These are phyloP conservation scores for Magnusiomyces tetraspermus DNA, from an alignment of 1,139 yeast species.

Conservation along the genomic window DNA sequence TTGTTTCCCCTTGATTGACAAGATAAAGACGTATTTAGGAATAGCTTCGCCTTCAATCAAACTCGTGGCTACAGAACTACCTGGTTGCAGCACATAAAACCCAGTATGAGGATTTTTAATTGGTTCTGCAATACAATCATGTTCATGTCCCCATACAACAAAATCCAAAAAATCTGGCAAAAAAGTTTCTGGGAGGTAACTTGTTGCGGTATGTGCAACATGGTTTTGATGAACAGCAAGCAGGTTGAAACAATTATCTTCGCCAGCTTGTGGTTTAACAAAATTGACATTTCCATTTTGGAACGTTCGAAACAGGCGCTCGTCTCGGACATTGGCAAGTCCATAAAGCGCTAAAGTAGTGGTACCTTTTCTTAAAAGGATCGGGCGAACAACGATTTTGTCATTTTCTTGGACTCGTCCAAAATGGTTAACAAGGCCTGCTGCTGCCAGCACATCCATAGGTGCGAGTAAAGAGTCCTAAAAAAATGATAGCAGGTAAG, in stretches of 20 bases:
- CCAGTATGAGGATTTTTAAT: slow-evolving; percentile 54
- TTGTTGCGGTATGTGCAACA: slow-evolving; percentile 67
- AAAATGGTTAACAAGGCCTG: slow-evolving; percentile 83
- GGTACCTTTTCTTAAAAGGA: slow-evolving; percentile 68
- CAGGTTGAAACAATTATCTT: slow-evolving; percentile 68
- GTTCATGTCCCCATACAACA: slow-evolving; percentile 97
- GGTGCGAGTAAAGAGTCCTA: slow-evolving; percentile 58
- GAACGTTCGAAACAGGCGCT: slow-evolving; percentile 72
- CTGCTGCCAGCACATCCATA: slow-evolving; percentile 68
- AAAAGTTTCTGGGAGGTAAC: slow-evolving; percentile 74
- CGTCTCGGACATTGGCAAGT: slow-evolving; percentile 80
- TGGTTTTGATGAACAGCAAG: slow-evolving; percentile 89
- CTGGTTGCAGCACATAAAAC: slow-evolving; percentile 82
- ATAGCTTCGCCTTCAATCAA: slow-evolving; percentile 77
- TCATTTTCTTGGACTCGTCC: slow-evolving; percentile 77
- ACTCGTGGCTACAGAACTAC: slow-evolving; percentile 90
- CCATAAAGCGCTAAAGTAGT: slow-evolving; percentile 86
- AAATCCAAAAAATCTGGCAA: slow-evolving; percentile 75
- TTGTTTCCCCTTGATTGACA: slow-evolving; percentile 51
- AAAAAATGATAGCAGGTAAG: not conserved
- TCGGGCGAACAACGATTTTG: slow-evolving; percentile 64
- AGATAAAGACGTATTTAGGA: slow-evolving; percentile 40
- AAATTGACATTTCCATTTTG: slow-evolving; percentile 73
- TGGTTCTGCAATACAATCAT: slow-evolving; percentile 78
- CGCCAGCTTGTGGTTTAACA: slow-evolving; percentile 50